Base-by-base conservation (phyloP, 2,329 filamentous ascomycete genomes). In the Fusarium equiseti region DNA sequence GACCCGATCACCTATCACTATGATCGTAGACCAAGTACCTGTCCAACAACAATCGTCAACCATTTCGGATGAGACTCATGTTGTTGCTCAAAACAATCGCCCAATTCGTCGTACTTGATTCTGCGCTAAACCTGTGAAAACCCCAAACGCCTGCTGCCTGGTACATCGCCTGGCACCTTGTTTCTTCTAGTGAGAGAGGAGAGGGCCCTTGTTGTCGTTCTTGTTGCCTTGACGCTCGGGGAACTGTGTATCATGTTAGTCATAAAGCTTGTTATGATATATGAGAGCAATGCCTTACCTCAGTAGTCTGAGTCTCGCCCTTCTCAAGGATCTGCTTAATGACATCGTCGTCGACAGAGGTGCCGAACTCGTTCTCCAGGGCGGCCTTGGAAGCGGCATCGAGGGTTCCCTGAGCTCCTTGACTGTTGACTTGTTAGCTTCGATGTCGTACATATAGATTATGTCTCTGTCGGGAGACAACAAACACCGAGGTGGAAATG, bases 311-410 rank as follows among this genome's bases (percentile, higher is more conserved):
- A 59, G 91, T 79, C 18, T 85, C 85, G 24, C 95, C 95, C 79
- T 89, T 88, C 83, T 93, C 87, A 44, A 98, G 84, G 70, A 99
- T 97, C 82, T 89, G 84, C 82, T 89, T 89, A 77, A 98, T 91
- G 63, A 92, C 90, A 1, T 95, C 92, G 10, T 98, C 95, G 26
- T 94, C 91, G 58, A 90, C 86, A 74, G 86, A 83, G 16, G 93
- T 95, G 73, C 93, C 94, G 75, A 99, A 99, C 83, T 98, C 95
- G 73, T 90, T 91, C 77, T 96, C 91, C 7, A 99, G 86, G 49
- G 86, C 86, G 45, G 85, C 82, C 72, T 97, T 92, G 74, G 93
- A 92, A 11, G 95, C 94, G 12, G 84, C 83, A 77, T 98, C 92
- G 45, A 92, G 84, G 63, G 90, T 87, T 60, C 95, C 95, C 80